Conservation (phyloP, 73 alveolate species). For the Paraurostyla sp. region DNA sequence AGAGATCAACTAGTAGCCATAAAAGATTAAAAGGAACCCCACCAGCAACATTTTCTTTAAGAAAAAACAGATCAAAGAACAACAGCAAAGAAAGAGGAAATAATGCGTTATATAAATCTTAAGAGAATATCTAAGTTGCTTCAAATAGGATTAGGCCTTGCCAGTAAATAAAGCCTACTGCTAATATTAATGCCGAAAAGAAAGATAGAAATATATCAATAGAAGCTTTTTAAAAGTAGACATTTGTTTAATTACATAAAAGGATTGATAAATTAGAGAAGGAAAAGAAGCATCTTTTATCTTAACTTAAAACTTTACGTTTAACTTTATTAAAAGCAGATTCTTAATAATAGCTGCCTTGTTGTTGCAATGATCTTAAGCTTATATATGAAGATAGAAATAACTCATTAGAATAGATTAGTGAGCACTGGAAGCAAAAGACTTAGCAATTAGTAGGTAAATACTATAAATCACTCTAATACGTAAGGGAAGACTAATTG, state of each 20-base stretch:
- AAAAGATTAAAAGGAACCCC: too few relatives aligned
- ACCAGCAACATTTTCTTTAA: neutral
- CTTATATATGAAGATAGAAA: constrained; percentile 24
- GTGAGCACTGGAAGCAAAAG: constrained; percentile 30
- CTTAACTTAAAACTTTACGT: neutral
- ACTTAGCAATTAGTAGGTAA: constrained; percentile 12
- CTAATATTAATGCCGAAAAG: neutral
- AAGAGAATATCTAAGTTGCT: neutral
- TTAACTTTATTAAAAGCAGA: too few relatives aligned
- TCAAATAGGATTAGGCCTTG: constrained; percentile 26
- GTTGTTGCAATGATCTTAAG: constrained; percentile 38
- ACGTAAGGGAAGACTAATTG: constrained; percentile 20
- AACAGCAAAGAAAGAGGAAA: neutral
- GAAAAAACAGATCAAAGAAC: neutral
- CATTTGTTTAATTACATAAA: constrained; percentile 33
- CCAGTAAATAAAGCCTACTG: neutral
- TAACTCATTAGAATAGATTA: neutral
- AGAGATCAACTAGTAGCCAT: constrained; percentile 17
- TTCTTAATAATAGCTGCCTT: neutral
- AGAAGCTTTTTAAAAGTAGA: neutral
- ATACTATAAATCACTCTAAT: constrained; percentile 22
- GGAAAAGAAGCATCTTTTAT: neutral
- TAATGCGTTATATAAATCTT: neutral
- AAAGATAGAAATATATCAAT: neutral
- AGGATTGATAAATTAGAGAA: constrained; percentile 32